Base-by-base conservation (phyloP, 179 eudicot genomes). In the Beta macrorhiza region DNA sequence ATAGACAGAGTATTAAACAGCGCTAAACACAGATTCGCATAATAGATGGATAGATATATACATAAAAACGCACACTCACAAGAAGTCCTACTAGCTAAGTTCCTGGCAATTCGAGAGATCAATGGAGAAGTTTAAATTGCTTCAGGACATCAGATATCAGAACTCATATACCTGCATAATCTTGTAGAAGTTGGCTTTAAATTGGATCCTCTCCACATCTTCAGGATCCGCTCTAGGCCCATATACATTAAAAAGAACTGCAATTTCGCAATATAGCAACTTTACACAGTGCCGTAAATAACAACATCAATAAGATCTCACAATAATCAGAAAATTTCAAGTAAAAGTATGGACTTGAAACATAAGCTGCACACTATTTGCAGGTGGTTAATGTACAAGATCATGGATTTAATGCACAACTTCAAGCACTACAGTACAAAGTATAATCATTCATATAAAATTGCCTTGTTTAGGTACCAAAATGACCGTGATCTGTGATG, bases 401-500 rank as follows among this genome's bases (percentile, higher is more conserved):
- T 37, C 55, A 58, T 69, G 73, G 9, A 71, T 57, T 44, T 14
- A 12, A 82, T 7, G 74, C 22, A 45, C 62, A 20, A 77, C 57
- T 67, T 9, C 47, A 69, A 70, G 10, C 63, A 64, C 67, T 79
- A 62, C 52, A 73, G 32, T 10, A 45, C 47, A 65, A n/a, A 29
- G 44, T 74, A 19, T 49, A 63, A 1, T 19, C 55, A 69, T 53
- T 13, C 70, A 2, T 15, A 77, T 47, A n/a, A 55, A 47, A 65
- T 45, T 29, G 76, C 13, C 49, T 74, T 61, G 71, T 58, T 56
- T 42, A 79, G 91, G 84, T 87, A 95, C 98, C 97, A 86, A 93
- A 95, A 90, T 92, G 99, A n/a, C 92, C 91, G 75, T 95, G 99
- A 88, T 95, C 97, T 80, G 99, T 93, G 82, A 95, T 85, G 59